Conservation (phyloP, 176 grass and related monocot species). For the Musa acuminata region DNA sequence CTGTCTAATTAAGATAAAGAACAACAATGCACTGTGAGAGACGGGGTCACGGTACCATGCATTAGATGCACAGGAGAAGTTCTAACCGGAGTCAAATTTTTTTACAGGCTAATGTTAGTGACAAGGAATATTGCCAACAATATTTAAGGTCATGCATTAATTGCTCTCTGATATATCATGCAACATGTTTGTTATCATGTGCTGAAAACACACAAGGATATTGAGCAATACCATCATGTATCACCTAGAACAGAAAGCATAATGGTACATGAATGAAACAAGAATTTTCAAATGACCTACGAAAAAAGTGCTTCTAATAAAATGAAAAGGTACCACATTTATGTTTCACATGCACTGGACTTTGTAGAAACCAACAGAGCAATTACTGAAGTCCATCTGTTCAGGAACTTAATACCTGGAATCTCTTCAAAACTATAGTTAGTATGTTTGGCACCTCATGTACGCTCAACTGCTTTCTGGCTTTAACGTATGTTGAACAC, state of each 20-base stretch:
- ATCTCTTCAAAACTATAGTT: slow-evolving; percentile 94
- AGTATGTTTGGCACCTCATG: slow-evolving; percentile 97
- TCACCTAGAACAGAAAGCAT: neutral
- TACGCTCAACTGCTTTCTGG: slow-evolving; percentile 79
- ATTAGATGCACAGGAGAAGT: neutral
- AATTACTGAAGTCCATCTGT: neutral
- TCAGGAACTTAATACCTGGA: slow-evolving; percentile 48
- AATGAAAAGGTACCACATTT: neutral
- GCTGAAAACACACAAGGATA: too few species aligned
- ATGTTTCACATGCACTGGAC: neutral
- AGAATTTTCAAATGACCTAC: neutral
- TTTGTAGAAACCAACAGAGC: neutral
- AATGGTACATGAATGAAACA: neutral
- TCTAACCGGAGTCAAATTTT: too few species aligned
- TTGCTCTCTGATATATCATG: too few species aligned
- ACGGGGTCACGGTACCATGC: too few species aligned
- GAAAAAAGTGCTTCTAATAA: neutral
- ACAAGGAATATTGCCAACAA: too few species aligned
- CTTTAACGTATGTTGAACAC: slow-evolving; percentile 80
- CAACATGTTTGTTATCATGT: too few species aligned
- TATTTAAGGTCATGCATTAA: too few species aligned
- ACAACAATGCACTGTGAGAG: neutral
- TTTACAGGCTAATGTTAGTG: too few species aligned
- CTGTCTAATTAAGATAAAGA: slow-evolving; percentile 36
- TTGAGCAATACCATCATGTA: too few species aligned